Conservation (phyloP, 192 early-diverging fungal genomes). For the Thamnidium elegans region DNA sequence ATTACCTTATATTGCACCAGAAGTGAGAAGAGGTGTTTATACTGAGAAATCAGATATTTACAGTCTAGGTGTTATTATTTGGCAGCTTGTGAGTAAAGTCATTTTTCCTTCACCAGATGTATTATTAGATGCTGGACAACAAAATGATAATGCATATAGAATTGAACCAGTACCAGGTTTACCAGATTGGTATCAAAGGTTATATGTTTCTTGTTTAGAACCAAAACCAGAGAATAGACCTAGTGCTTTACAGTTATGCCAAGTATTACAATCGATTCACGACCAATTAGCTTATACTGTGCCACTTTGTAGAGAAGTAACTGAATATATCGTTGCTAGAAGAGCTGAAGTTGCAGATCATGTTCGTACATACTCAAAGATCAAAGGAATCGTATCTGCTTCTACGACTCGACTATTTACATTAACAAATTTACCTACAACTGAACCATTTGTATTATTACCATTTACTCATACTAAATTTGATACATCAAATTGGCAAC, state of each 20-base stretch:
- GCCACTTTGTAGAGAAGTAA: slow-evolving; percentile 16
- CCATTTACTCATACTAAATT: slow-evolving; percentile 17
- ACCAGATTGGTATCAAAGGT: slow-evolving; percentile 31
- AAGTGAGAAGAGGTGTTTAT: slow-evolving; percentile 49
- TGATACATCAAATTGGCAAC: not conserved
- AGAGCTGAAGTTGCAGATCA: slow-evolving; percentile 29
- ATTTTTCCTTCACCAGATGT: slow-evolving; percentile 32
- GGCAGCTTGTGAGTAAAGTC: slow-evolving; percentile 45
- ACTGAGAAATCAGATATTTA: slow-evolving; percentile 51
- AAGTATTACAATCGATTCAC: slow-evolving; percentile 22
- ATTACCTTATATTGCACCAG: slow-evolving; percentile 53
- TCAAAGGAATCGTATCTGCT: slow-evolving; percentile 18
- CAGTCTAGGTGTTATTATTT: slow-evolving; percentile 53
- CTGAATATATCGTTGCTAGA: slow-evolving; percentile 30
- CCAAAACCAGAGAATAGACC: slow-evolving; percentile 32
- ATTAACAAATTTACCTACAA: slow-evolving; percentile 24
- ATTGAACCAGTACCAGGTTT: slow-evolving; percentile 32
- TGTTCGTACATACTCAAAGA: slow-evolving; percentile 16
- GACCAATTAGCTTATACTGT: slow-evolving; percentile 21
- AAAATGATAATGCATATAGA: slow-evolving; percentile 21
- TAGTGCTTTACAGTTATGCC: slow-evolving; percentile 23
- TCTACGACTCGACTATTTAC: slow-evolving; percentile 27
- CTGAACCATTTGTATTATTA: slow-evolving; percentile 15
- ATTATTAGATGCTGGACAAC: slow-evolving; percentile 15
- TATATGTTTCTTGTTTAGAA: slow-evolving; percentile 27